Evolutionary conservation across 2,329 filamentous ascomycete species (phyloP).

Genomic region (Trichocomaceae sp.): DNA sequence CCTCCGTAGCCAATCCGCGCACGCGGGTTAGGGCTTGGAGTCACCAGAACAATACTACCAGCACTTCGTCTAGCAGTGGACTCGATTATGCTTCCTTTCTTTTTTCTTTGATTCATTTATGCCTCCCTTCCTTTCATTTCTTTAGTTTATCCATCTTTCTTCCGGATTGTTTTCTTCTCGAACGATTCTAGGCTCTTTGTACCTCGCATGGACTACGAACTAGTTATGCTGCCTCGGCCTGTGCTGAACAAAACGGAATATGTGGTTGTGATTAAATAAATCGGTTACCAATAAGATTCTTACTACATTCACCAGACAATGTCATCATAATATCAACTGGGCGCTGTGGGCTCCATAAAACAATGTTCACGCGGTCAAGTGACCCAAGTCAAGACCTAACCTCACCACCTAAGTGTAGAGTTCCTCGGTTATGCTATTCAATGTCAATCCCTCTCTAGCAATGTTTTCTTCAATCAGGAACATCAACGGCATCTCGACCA

Average conservation of each 20-base stretch:
- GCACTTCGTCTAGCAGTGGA: background rate
- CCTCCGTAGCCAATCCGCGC: constrained; percentile 2
- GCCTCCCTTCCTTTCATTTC: background rate
- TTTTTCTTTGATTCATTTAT: background rate
- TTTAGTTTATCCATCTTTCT: background rate
- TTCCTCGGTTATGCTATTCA: constrained; percentile 66
- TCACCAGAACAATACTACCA: constrained; percentile 13
- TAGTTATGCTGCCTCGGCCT: background rate
- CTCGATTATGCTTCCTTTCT: background rate
- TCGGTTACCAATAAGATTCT: too few relatives aligned
- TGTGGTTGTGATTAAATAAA: too few relatives aligned
- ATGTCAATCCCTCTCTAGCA: constrained; percentile 68
- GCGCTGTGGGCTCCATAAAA: background rate
- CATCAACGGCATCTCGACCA: constrained; percentile 85
- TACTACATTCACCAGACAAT: background rate
- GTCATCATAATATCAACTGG: background rate
- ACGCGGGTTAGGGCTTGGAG: constrained; percentile 8
- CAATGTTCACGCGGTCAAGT: background rate
- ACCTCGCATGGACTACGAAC: background rate
- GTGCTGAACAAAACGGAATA: background rate
- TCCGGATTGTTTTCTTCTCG: background rate
- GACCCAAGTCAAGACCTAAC: background rate
- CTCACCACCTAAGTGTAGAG: constrained; percentile 54
- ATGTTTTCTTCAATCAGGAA: constrained; percentile 83
- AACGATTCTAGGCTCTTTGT: background rate